Percentiles rank a stretch among this genome's conserved stretches.
Evolutionary conservation across 2,329 filamentous ascomycete genomes (phyloP).

Genomic region (Neonectria ditissima): DNA sequence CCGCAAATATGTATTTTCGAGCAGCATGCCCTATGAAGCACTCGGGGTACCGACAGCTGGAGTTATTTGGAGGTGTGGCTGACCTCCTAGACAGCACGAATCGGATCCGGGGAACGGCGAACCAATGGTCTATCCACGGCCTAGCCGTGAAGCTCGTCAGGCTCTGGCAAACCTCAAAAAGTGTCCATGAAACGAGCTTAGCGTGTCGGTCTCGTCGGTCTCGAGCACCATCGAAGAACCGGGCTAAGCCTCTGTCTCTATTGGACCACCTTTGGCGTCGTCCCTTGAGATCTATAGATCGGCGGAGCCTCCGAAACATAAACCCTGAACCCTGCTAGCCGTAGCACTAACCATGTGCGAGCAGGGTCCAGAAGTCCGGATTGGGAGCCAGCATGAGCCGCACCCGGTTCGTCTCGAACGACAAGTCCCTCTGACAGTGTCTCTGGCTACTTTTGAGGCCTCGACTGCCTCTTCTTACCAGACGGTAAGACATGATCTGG

Average conservation of each 20-base stretch:
- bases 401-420: slow-evolving; percentile 21
- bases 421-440: slow-evolving; percentile 3
- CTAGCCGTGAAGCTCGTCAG: not conserved
- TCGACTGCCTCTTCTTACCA: not conserved
- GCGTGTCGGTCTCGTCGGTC: not conserved
- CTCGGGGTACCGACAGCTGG: not conserved
- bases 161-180: not conserved
- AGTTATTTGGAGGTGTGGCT: not conserved
- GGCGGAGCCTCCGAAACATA: slow-evolving; percentile 32
- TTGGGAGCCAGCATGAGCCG: slow-evolving; percentile 38
- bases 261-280: slow-evolving; percentile 14
- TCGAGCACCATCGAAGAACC: slow-evolving; percentile 7
- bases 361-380: slow-evolving; percentile 34
- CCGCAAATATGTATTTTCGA: not conserved
- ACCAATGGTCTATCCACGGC: not conserved
- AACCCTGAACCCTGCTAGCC: slow-evolving; percentile 43
- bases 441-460: not conserved
- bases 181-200: not conserved
- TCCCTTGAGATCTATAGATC: slow-evolving; percentile 28
- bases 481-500: not conserved
- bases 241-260: slow-evolving; percentile 29
- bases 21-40: not conserved
- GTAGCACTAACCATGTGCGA: slow-evolving; percentile 31
- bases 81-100: not conserved
- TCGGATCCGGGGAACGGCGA: not conserved